Conservation (phyloP, 768 basidiomycete species). For the Tubosaeta sp. region DNA sequence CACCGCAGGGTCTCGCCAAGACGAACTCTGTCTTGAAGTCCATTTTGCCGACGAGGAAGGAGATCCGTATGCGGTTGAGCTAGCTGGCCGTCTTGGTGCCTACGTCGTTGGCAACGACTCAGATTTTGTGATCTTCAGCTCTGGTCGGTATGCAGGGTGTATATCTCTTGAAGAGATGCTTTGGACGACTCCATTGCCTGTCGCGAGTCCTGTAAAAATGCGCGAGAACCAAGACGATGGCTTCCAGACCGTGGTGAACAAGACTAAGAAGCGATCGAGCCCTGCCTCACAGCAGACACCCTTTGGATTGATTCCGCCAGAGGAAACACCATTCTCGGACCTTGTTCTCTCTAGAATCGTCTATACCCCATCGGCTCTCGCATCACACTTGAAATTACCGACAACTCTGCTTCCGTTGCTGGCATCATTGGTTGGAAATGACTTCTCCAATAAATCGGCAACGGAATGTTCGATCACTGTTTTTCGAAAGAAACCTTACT, state of each 20-base stretch:
- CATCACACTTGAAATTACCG: slow-evolving; percentile 63
- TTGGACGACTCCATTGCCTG: slow-evolving; percentile 42
- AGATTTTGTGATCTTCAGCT: slow-evolving; percentile 75
- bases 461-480: slow-evolving; percentile 52
- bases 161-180: slow-evolving; percentile 73
- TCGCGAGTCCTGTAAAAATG: slow-evolving; percentile 18
- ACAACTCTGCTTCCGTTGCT: slow-evolving; percentile 70
- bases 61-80: slow-evolving; percentile 79
- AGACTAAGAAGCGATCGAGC: slow-evolving; percentile 44
- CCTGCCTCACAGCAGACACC: slow-evolving; percentile 18
- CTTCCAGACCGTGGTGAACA: slow-evolving; percentile 61
- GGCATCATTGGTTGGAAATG: slow-evolving; percentile 77
- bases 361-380: slow-evolving; percentile 60
- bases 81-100: slow-evolving; percentile 67
- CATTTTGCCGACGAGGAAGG: slow-evolving; percentile 80
- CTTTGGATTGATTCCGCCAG: slow-evolving; percentile 53
- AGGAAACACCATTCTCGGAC: slow-evolving; percentile 29
- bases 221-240: slow-evolving; percentile 43
- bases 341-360: slow-evolving; percentile 51
- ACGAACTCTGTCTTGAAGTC: slow-evolving; percentile 41
- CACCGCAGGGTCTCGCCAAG: slow-evolving; percentile 41
- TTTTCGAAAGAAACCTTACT: slow-evolving; percentile 62
- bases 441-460: slow-evolving; percentile 58
- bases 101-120: slow-evolving; percentile 80
- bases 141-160: slow-evolving; percentile 74